These are phyloP conservation scores for Diplogelasinospora grovesii DNA, from an alignment of 495 filamentous ascomycete genomes.

Conservation along the genomic window DNA sequence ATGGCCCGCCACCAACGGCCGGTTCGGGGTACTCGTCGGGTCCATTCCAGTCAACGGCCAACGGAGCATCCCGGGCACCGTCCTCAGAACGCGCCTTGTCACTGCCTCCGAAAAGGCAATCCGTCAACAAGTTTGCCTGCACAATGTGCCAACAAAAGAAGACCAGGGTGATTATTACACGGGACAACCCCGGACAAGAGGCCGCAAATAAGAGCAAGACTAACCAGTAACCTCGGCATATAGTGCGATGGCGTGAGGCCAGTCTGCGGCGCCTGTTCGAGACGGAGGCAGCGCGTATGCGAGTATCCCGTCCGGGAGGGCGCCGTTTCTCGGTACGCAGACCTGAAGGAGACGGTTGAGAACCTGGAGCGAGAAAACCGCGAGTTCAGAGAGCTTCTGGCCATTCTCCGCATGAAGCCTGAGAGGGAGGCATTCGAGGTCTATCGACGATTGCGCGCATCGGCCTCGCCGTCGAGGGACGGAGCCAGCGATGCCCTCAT, in stretches of 20 bases:
- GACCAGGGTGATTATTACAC: not conserved
- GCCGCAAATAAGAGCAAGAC: not conserved
- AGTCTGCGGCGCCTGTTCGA: slow-evolving; percentile 2
- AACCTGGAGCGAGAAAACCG: slow-evolving; percentile 8
- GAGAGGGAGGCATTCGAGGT: slow-evolving; percentile 11
- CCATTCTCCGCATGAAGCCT: slow-evolving; percentile 5
- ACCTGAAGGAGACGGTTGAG: slow-evolving; percentile 5
- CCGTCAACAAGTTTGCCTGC: slow-evolving; percentile 3
- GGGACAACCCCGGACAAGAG: not conserved
- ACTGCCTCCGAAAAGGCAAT: too few relatives aligned
- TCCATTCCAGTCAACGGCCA: too few relatives aligned
- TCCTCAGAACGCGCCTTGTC: too few relatives aligned
- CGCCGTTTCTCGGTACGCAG: slow-evolving; percentile 3
- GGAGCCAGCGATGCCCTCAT: slow-evolving; percentile 9
- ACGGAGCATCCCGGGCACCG: too few relatives aligned
- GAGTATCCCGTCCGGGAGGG: slow-evolving; percentile 4
- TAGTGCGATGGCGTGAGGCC: slow-evolving; percentile 13
- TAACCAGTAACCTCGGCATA: not conserved
- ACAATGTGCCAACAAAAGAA: slow-evolving; percentile 1
- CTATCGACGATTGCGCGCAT: slow-evolving; percentile 9
- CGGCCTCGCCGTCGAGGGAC: not conserved
- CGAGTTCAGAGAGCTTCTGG: slow-evolving; percentile 12
- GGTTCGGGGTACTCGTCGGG: too few relatives aligned
- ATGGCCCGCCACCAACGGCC: too few relatives aligned
- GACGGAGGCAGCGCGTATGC: not conserved